phyloP scores from a whole-genome alignment of 2,329 filamentous ascomycete species.

The Elsinoe ampelina region DNA sequence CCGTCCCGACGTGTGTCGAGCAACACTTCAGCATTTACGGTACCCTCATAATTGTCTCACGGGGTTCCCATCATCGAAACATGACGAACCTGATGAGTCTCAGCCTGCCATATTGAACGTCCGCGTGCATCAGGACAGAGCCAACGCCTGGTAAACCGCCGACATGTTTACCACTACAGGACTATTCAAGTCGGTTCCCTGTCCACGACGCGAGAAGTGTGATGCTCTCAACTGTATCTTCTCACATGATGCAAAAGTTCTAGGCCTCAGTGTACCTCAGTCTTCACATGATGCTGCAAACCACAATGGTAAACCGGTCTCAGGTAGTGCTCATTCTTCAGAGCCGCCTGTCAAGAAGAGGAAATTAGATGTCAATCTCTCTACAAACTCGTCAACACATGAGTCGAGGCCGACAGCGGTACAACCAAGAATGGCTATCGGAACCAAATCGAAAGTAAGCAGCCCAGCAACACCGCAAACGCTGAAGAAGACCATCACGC shows the following conservation, averaged over 20 bases:
- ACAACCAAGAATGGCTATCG: constrained; percentile 15
- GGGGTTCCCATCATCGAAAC: no score
- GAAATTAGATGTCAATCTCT: constrained; percentile 21
- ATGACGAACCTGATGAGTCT: no score
- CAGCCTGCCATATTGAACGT: no score
- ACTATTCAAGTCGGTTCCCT: constrained; percentile 45
- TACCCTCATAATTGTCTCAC: no score
- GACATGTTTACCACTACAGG: constrained; percentile 48
- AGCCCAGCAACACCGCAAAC: not conserved
- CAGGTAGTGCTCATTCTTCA: not conserved
- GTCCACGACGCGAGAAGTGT: constrained; percentile 44
- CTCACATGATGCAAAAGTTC: constrained; percentile 35
- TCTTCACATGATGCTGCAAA: not conserved
- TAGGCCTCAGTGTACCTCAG: not conserved
- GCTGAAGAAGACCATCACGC: constrained; percentile 16
- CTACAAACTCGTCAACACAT: not conserved
- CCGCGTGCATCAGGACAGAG: no score
- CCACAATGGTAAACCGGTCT: not conserved
- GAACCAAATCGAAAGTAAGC: not conserved
- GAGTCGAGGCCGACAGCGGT: not conserved
- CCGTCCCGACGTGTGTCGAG: no score
- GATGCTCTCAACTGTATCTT: constrained; percentile 50
- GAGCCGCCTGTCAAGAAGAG: constrained; percentile 22
- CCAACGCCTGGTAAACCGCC: not conserved
- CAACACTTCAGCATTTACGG: no score